Conservation (phyloP, 1,139 yeast genomes). For the Pichia sp. region DNA sequence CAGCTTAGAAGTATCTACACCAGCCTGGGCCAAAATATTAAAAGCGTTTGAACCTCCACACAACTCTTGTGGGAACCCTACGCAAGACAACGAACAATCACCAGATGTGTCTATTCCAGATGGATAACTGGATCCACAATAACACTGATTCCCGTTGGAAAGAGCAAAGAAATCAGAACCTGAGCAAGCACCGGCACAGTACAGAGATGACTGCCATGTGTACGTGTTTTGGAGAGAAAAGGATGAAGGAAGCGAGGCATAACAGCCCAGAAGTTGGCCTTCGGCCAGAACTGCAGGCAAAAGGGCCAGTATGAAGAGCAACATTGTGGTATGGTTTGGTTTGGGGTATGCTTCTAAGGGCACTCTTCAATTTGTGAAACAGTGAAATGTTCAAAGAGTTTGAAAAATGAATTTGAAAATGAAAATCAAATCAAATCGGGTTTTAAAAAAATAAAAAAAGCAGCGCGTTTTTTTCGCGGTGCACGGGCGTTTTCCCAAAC, state of each 20-base stretch:
- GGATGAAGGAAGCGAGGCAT: constrained; percentile 31
- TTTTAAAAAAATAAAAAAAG: too few relatives aligned
- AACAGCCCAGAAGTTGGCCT: constrained; percentile 29
- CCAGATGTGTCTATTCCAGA: constrained; percentile 23
- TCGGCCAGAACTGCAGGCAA: neutral
- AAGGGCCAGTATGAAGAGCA: neutral
- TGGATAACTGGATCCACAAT: constrained; percentile 58
- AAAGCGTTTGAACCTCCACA: constrained; percentile 42
- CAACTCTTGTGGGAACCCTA: constrained; percentile 31
- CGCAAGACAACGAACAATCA: constrained; percentile 32
- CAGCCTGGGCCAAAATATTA: constrained; percentile 29
- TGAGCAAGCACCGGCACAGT: constrained; percentile 45
- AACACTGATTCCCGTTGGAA: constrained; percentile 51
- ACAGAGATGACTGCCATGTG: constrained; percentile 43
- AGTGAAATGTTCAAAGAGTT: too few relatives aligned
- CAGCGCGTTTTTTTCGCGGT: too few relatives aligned
- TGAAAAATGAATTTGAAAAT: too few relatives aligned
- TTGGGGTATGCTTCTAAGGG: too few relatives aligned
- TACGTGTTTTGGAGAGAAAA: constrained; percentile 35
- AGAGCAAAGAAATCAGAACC: constrained; percentile 54
- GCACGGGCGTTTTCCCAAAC: too few relatives aligned
- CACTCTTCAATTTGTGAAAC: neutral
- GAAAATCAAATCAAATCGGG: too few relatives aligned
- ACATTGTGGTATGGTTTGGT: neutral
- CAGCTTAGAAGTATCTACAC: constrained; percentile 25